phyloP scores from a whole-genome alignment of 257 asterid genomes.

The Eucommia ulmoides region DNA sequence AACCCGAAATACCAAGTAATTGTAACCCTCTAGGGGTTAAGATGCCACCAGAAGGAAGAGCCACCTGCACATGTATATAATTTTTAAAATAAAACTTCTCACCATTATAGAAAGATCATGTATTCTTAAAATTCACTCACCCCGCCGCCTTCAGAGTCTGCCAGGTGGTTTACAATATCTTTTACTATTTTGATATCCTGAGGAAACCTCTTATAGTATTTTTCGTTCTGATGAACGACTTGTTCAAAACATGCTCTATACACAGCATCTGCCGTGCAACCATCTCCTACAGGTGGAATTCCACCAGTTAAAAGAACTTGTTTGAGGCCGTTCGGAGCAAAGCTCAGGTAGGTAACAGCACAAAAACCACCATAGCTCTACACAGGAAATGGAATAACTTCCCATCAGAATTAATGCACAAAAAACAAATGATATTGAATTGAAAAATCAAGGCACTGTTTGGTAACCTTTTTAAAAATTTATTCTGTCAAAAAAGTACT shows the following conservation, averaged over 20 bases:
- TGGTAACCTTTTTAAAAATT: no score
- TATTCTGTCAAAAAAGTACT: no score
- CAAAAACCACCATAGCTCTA: slow-evolving; percentile 99
- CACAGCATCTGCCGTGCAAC: slow-evolving; percentile 77
- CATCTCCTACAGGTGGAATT: slow-evolving; percentile 67
- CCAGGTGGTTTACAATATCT: slow-evolving; percentile 59
- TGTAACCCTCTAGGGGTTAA: slow-evolving; percentile 87
- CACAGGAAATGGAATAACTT: slow-evolving; percentile 4
- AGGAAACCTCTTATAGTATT: slow-evolving; percentile 82
- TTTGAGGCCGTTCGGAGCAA: slow-evolving; percentile 86
- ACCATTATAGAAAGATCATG: neutral
- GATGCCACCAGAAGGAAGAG: slow-evolving; percentile 85
- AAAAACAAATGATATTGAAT: neutral
- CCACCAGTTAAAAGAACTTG: slow-evolving; percentile 97
- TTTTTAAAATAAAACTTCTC: neutral
- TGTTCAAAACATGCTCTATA: slow-evolving; percentile 76
- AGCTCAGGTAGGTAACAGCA: slow-evolving; percentile 85
- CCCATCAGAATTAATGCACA: slow-evolving; percentile 3
- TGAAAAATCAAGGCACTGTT: neutral
- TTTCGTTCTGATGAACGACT: slow-evolving; percentile 53
- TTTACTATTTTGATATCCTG: slow-evolving; percentile 49
- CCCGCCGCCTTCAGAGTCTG: slow-evolving; percentile 89
- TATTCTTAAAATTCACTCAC: slow-evolving; percentile 32
- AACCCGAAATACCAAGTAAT: slow-evolving; percentile 67
- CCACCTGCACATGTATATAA: slow-evolving; percentile 57